Evolutionary conservation across 2,329 filamentous ascomycete species (phyloP).

Genomic region (Phaeosphaeria sp.): DNA sequence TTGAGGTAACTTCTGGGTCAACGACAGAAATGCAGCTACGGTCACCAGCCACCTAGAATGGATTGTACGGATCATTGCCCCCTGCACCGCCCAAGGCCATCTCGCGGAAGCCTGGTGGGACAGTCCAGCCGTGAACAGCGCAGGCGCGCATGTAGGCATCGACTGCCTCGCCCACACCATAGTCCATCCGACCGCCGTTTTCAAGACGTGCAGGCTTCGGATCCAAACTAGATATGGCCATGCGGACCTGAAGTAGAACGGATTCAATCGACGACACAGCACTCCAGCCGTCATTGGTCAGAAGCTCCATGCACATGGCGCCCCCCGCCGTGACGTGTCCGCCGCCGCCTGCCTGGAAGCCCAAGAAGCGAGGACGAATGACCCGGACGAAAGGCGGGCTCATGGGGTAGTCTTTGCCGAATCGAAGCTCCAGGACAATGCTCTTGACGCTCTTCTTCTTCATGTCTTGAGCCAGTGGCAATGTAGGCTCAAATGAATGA

Average conservation of each 20-base stretch:
- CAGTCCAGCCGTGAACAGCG: conserved; percentile 71
- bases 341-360: conserved; percentile 75
- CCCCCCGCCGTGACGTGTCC: conserved; percentile 86
- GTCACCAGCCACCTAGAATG: conserved; percentile 4
- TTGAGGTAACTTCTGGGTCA: background rate
- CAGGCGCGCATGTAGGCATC: conserved; percentile 76
- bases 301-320: conserved; percentile 80
- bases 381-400: conserved; percentile 85
- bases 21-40: background rate
- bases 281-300: conserved; percentile 85
- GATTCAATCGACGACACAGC: conserved; percentile 76
- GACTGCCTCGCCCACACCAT: conserved; percentile 73
- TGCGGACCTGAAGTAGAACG: conserved; percentile 78
- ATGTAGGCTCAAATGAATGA: conserved; percentile 74
- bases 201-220: conserved; percentile 75
- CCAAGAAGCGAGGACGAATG: conserved; percentile 78
- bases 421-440: conserved; percentile 82
- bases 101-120: conserved; percentile 67
- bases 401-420: conserved; percentile 76
- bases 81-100: conserved; percentile 49
- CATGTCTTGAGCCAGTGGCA: conserved; percentile 80
- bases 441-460: conserved; percentile 65
- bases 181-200: conserved; percentile 54
- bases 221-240: conserved; percentile 74
- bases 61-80: background rate